A percentile compares a stretch with the other conserved stretches of the same genome.
Conservation (phyloP, 768 basidiomycete genomes). For the Pleurotus tuber-regium region DNA sequence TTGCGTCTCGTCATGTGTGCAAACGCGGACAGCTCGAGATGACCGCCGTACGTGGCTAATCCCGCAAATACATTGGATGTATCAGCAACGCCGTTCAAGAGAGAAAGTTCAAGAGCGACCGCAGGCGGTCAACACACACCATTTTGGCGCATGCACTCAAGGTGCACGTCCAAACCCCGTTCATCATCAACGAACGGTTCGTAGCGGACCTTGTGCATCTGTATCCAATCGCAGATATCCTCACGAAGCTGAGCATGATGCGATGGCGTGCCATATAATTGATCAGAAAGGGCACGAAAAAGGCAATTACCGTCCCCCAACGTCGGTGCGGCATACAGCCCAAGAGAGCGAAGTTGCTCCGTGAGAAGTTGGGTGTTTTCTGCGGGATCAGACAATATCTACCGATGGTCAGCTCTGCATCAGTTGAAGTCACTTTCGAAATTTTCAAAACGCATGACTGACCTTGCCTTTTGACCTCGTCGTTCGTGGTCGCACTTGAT, state of each 20-base stretch:
- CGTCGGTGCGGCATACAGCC: constrained; percentile 85
- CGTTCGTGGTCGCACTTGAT: constrained; percentile 50
- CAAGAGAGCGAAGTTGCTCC: constrained; percentile 71
- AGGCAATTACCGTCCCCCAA: constrained; percentile 93
- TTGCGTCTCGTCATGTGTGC: constrained; percentile 74
- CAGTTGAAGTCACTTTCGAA: too few relatives aligned
- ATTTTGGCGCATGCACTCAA: constrained; percentile 75
- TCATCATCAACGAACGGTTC: constrained; percentile 87
- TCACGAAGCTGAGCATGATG: constrained; percentile 66
- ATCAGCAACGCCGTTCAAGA: constrained; percentile 6
- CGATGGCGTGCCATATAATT: constrained; percentile 74
- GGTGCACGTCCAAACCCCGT: constrained; percentile 68
- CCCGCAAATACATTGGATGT: background rate
- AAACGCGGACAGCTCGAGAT: constrained; percentile 92
- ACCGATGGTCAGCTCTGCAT: too few relatives aligned
- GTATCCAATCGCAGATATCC: constrained; percentile 84
- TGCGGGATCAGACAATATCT: constrained; percentile 56
- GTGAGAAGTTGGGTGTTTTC: constrained; percentile 66
- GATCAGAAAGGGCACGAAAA: constrained; percentile 88
- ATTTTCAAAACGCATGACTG: too few relatives aligned
- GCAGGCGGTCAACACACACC: constrained; percentile 40
- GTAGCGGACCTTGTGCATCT: constrained; percentile 64
- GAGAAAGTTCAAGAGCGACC: background rate
- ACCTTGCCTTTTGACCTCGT: constrained; percentile 61
- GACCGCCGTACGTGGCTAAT: constrained; percentile 85